phyloP scores from a whole-genome alignment of 202 grass and related monocot genomes.

The Sporobolus alterniflorus region DNA sequence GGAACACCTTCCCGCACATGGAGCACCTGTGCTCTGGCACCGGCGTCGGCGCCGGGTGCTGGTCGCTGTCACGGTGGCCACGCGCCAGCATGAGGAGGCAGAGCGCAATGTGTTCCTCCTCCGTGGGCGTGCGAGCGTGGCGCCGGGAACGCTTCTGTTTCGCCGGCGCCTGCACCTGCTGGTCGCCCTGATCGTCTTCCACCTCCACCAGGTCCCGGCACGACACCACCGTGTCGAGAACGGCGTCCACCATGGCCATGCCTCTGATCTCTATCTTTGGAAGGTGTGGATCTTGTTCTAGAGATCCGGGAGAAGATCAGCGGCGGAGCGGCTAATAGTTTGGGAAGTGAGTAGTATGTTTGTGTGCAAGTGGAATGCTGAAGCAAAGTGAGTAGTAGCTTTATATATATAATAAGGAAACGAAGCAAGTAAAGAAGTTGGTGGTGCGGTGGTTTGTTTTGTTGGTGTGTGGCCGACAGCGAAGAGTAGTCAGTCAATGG shows the following conservation, averaged over 20 bases:
- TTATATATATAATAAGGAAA: background rate
- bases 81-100: slow-evolving; percentile 23
- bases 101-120: slow-evolving; percentile 59
- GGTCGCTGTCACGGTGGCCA: slow-evolving; percentile 27
- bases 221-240: slow-evolving; percentile 19
- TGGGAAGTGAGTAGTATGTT: background rate
- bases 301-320: background rate
- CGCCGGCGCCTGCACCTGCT: slow-evolving; percentile 27
- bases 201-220: too few relatives aligned
- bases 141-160: slow-evolving; percentile 62
- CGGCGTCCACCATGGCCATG: slow-evolving; percentile 33
- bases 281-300: background rate
- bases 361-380: background rate
- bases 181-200: background rate
- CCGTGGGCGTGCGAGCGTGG: slow-evolving; percentile 30
- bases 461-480: background rate
- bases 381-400: background rate
- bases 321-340: background rate
- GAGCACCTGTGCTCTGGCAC: slow-evolving; percentile 54
- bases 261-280: background rate
- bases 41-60: background rate
- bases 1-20: slow-evolving; percentile 80
- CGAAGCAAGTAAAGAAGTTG: background rate
- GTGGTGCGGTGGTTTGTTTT: background rate
- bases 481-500: background rate